Percentiles rank a stretch among this genome's conserved stretches.
Evolutionary conservation across 1,284 basidiomycete species (phyloP).

Genomic region (Apiotrichum gamsii): DNA sequence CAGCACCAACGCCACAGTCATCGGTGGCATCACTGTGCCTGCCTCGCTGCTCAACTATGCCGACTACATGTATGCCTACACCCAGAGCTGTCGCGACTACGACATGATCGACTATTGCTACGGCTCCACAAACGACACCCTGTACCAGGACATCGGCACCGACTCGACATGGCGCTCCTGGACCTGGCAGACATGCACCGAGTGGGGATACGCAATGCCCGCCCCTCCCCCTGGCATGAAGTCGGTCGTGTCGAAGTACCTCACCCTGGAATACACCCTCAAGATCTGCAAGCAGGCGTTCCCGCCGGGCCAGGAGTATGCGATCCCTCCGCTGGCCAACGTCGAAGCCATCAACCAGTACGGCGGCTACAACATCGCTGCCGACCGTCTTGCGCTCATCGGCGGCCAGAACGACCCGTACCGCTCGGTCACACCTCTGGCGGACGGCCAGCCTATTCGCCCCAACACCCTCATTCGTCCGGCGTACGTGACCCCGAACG

Average conservation of each 20-base stretch:
- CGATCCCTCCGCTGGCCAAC: too few relatives aligned
- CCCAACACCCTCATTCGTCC: too few relatives aligned
- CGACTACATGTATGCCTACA: slow-evolving; percentile 61
- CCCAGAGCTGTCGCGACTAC: too few relatives aligned
- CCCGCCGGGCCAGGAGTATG: too few relatives aligned
- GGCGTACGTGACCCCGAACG: too few relatives aligned
- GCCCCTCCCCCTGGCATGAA: slow-evolving; percentile 26
- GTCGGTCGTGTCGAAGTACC: neutral
- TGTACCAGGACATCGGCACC: slow-evolving; percentile 58
- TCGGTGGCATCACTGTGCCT: slow-evolving; percentile 7
- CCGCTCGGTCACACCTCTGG: slow-evolving; percentile 57
- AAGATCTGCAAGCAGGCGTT: slow-evolving; percentile 64
- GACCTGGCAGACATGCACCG: slow-evolving; percentile 79
- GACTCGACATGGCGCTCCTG: slow-evolving; percentile 74
- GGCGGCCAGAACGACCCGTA: slow-evolving; percentile 73
- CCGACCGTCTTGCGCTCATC: too few relatives aligned
- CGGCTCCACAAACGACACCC: slow-evolving; percentile 64
- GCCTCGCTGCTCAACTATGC: slow-evolving; percentile 65
- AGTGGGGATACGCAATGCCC: slow-evolving; percentile 79
- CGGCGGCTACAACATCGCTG: too few relatives aligned
- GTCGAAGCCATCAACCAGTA: too few relatives aligned
- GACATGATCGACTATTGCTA: too few relatives aligned
- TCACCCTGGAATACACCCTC: slow-evolving; percentile 53
- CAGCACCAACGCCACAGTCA: slow-evolving; percentile 10
- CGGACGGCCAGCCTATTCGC: too few relatives aligned